phyloP scores from a whole-genome alignment of 306 rosid species.

The Acacia confusa region DNA sequence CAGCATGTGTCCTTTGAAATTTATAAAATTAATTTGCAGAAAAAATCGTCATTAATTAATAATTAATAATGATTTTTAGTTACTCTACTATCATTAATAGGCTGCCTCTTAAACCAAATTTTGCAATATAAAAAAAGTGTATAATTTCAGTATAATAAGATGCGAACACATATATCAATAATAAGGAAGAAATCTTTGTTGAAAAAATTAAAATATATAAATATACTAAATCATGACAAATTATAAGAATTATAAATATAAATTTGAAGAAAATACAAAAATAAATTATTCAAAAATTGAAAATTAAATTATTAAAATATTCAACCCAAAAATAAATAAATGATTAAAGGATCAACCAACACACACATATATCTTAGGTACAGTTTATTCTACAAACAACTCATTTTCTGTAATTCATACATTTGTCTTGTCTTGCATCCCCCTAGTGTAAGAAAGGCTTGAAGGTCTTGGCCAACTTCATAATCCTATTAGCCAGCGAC shows the following conservation, averaged over 20 bases:
- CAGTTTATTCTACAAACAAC: not conserved
- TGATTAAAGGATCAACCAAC: not conserved
- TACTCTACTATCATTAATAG: not conserved
- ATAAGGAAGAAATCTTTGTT: not conserved
- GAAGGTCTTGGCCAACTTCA: conserved; percentile 44
- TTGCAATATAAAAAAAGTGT: not conserved
- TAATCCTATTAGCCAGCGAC: conserved; percentile 48
- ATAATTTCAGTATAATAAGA: not conserved
- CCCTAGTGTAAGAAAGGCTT: conserved; percentile 49
- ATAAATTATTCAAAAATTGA: not conserved
- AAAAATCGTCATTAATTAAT: no score
- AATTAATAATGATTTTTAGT: not conserved
- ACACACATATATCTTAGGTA: not conserved
- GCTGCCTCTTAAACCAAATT: not conserved
- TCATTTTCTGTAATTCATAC: not conserved
- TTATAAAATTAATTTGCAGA: not conserved
- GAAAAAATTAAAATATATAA: not conserved
- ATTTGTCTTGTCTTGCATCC: no score
- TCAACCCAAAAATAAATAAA: not conserved
- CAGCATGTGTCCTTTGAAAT: no score
- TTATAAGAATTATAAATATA: not conserved
- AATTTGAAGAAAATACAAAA: not conserved
- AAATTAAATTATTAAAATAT: not conserved
- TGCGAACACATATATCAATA: not conserved
- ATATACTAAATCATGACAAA: not conserved